A percentile compares a stretch with the other conserved stretches of the same genome.
phyloP scores from a whole-genome alignment of 257 asterid genomes.

The Mentha longifolia region DNA sequence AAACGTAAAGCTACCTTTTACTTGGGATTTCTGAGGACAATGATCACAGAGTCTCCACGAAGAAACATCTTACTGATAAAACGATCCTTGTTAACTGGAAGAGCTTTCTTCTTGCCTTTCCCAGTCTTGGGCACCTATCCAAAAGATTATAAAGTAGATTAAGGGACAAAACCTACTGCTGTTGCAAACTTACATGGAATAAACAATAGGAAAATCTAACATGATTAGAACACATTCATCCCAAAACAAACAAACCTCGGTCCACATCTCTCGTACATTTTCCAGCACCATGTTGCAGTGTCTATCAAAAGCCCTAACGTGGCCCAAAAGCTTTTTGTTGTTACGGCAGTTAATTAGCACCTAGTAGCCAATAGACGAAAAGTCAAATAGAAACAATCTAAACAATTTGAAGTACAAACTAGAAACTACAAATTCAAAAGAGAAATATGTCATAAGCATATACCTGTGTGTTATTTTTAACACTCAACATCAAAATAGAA shows the following conservation, averaged over 20 bases:
- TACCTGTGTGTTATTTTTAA: constrained; percentile 76
- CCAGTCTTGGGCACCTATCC: constrained; percentile 83
- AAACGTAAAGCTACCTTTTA: constrained; percentile 47
- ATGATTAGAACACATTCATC: not conserved
- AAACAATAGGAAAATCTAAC: not conserved
- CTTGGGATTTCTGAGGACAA: constrained; percentile 86
- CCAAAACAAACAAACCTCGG: constrained; percentile 60
- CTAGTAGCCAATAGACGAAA: constrained; percentile 37
- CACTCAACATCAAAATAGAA: constrained; percentile 78
- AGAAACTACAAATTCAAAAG: not conserved
- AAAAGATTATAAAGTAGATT: constrained; percentile 10
- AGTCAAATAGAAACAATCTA: constrained; percentile 6
- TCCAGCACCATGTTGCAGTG: constrained; percentile 96
- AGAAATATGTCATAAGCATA: not conserved
- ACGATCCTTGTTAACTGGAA: constrained; percentile 82
- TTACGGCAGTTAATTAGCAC: constrained; percentile 90
- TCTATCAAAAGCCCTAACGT: constrained; percentile 87
- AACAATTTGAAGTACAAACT: too few relatives aligned
- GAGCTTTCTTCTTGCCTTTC: constrained; percentile 93
- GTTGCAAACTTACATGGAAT: constrained; percentile 7
- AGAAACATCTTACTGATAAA: constrained; percentile 91
- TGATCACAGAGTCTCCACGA: constrained; percentile 93
- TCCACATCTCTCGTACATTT: constrained; percentile 93
- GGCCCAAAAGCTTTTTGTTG: constrained; percentile 86
- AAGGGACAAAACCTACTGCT: not conserved